Evolutionary conservation across 2,329 filamentous ascomycete species (phyloP).

Genomic region (Alternaria sp.): DNA sequence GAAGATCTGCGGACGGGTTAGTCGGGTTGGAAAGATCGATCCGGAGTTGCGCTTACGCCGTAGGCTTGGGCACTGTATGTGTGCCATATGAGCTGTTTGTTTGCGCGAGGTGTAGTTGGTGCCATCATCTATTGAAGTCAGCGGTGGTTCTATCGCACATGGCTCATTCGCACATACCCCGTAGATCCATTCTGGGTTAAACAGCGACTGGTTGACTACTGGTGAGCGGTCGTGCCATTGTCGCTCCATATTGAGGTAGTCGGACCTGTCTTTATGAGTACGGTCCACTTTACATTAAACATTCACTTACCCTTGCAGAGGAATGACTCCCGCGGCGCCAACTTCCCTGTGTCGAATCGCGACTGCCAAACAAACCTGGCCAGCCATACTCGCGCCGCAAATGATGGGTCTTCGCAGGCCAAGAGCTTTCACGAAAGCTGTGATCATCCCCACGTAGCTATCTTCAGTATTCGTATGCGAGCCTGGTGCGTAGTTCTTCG

Average conservation of each 20-base stretch:
- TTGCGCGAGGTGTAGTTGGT: conserved; percentile 55
- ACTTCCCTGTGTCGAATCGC: conserved; percentile 58
- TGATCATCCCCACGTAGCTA: conserved; percentile 57
- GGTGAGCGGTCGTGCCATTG: conserved; percentile 58
- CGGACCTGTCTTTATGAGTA: conserved; percentile 39
- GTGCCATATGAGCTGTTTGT: conserved; percentile 61
- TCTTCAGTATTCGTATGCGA: conserved; percentile 60
- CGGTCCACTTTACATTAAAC: conserved; percentile 17
- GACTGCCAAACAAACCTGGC: conserved; percentile 59
- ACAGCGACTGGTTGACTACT: conserved; percentile 58
- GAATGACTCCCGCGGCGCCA: conserved; percentile 57
- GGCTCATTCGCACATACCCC: conserved; percentile 38
- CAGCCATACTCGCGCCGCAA: conserved; percentile 61
- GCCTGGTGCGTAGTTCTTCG: conserved; percentile 52
- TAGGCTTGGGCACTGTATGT: conserved; percentile 60
- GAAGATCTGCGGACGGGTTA: conserved; percentile 50
- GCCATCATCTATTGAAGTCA: conserved; percentile 53
- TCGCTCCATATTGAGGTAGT: conserved; percentile 55
- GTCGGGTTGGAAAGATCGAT: neutral
- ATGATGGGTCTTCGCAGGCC: conserved; percentile 58
- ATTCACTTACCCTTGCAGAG: conserved; percentile 53
- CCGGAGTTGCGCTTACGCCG: conserved; percentile 37
- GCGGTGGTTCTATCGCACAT: neutral
- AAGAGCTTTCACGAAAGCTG: conserved; percentile 55
- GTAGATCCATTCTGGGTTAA: conserved; percentile 60